Percentiles rank a stretch among this genome's conserved stretches.
These are phyloP conservation scores for Vickermania spadyakhi DNA, from an alignment of 208 protist species.

Conservation along the genomic window DNA sequence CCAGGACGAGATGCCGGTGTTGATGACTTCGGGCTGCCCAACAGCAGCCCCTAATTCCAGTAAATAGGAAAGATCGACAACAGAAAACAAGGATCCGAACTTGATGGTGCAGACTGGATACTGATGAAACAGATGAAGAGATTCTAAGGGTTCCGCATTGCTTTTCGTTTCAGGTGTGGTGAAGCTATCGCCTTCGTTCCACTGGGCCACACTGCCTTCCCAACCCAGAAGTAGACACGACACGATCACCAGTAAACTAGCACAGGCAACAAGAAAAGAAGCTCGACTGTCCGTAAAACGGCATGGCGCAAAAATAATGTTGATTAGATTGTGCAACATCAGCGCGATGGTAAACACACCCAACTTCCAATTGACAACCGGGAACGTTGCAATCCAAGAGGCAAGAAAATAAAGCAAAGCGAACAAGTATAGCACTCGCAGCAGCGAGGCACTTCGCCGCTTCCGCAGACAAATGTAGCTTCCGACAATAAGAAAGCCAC, in stretches of 20 bases:
- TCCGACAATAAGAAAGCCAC: constrained; percentile 22
- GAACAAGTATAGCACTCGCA: constrained; percentile 28
- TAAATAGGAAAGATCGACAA: constrained; percentile 47
- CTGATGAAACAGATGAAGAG: constrained; percentile 49
- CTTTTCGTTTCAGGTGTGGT: constrained; percentile 7
- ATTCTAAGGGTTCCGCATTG: constrained; percentile 6
- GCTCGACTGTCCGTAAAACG: constrained; percentile 32
- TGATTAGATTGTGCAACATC: constrained; percentile 48
- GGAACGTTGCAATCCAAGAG: constrained; percentile 45
- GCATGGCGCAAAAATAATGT: constrained; percentile 28
- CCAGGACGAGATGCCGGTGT: constrained; percentile 49
- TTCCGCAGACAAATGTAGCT: constrained; percentile 23
- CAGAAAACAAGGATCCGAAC: constrained; percentile 19
- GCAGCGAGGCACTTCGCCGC: constrained; percentile 16
- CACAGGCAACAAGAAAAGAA: constrained; percentile 28
- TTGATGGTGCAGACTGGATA: constrained; percentile 57
- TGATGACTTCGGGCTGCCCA: constrained; percentile 7
- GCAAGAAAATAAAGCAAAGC: constrained; percentile 32
- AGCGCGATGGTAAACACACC: constrained; percentile 56
- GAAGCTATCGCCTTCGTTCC: constrained; percentile 23
- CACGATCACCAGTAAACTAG: constrained; percentile 27
- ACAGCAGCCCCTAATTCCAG: constrained; percentile 19
- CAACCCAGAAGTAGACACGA: constrained; percentile 52
- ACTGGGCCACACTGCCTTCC: constrained; percentile 39
- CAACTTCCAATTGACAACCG: constrained; percentile 29